Conservation (phyloP, 2,329 filamentous ascomycete genomes). For the Calonectria pseudoturangicola region DNA sequence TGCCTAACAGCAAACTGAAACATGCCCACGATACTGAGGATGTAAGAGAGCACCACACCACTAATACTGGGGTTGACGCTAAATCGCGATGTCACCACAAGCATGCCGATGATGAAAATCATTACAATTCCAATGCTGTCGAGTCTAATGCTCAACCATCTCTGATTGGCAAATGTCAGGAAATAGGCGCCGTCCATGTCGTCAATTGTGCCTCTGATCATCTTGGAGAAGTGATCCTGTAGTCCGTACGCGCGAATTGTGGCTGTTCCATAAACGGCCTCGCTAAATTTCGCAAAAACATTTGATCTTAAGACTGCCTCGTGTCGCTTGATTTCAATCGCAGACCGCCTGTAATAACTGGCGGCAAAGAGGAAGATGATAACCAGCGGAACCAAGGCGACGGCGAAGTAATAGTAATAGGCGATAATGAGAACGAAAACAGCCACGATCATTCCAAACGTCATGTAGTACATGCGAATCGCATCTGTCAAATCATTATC, state of each 20-base stretch:
- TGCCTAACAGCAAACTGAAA: conserved; percentile 98
- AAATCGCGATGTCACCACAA: conserved; percentile 94
- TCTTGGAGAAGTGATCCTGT: conserved; percentile 81
- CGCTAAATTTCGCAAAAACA: conserved; percentile 93
- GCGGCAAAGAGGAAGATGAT: conserved; percentile 87
- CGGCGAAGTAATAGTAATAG: conserved; percentile 91
- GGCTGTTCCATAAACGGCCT: conserved; percentile 88
- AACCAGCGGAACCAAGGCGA: conserved; percentile 78
- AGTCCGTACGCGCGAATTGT: conserved; percentile 94
- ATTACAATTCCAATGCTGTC: conserved; percentile 89
- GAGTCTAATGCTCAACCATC: conserved; percentile 90
- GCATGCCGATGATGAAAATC: conserved; percentile 90
- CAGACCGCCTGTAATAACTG: conserved; percentile 91
- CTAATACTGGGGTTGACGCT: conserved; percentile 87
- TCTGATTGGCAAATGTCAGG: conserved; percentile 94
- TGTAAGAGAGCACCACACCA: conserved; percentile 93
- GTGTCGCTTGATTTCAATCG: conserved; percentile 94
- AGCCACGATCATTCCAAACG: conserved; percentile 85
- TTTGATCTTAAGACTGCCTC: conserved; percentile 90
- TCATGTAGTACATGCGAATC: conserved; percentile 94
- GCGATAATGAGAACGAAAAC: conserved; percentile 94
- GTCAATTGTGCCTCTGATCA: conserved; percentile 85
- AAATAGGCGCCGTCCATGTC: conserved; percentile 97
- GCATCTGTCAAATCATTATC: conserved; percentile 91
- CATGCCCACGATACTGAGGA: conserved; percentile 95